A percentile compares a stretch with the other conserved stretches of the same genome.
These are phyloP conservation scores for Immersiella caudata DNA, from an alignment of 495 filamentous ascomycete genomes.

Conservation along the genomic window DNA sequence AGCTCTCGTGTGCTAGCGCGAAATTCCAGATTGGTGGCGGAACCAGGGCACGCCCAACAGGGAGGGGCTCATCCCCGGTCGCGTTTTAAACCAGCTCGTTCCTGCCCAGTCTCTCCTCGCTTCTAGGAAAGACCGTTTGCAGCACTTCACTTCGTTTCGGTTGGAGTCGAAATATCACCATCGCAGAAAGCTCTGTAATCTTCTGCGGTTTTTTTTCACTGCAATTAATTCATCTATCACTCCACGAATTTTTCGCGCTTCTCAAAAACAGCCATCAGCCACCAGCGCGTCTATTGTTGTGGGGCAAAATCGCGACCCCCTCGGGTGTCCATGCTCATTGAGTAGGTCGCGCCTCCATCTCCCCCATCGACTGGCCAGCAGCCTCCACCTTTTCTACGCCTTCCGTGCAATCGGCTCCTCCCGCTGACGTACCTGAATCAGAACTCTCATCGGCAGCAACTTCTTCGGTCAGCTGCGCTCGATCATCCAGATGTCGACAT, in stretches of 20 bases:
- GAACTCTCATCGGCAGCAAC: conserved; percentile 36
- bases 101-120: conserved; percentile 22
- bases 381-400: not conserved
- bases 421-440: conserved; percentile 19
- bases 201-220: not conserved
- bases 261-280: not conserved
- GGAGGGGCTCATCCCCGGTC: conserved; percentile 27
- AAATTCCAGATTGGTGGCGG: conserved; percentile 29
- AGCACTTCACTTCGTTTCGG: not conserved
- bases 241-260: not conserved
- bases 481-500: conserved; percentile 36
- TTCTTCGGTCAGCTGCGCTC: conserved; percentile 39
- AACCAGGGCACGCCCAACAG: conserved; percentile 19
- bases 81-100: conserved; percentile 32
- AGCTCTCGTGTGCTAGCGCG: conserved; percentile 41
- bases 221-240: not conserved
- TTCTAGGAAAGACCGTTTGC: not conserved
- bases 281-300: not conserved
- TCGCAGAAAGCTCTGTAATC: not conserved
- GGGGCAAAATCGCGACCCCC: not conserved
- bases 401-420: conserved; percentile 10
- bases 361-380: conserved; percentile 1
- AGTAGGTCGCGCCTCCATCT: not conserved
- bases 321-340: not conserved
- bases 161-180: conserved; percentile 5